These are phyloP conservation scores for Hippophae tibetana DNA, from an alignment of 306 rosid genomes.

Conservation along the genomic window DNA sequence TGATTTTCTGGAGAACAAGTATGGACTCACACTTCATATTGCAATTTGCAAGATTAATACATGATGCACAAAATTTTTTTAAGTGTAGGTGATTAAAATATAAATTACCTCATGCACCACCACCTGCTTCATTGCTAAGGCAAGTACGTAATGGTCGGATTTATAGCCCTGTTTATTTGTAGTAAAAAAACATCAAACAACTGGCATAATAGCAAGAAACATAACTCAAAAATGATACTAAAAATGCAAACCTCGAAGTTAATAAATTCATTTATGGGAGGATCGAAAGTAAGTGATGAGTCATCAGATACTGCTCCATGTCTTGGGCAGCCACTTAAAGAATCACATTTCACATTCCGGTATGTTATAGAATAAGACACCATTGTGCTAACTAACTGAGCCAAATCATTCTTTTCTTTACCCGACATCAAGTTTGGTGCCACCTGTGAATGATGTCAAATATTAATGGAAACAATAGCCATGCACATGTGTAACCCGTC, in stretches of 20 bases:
- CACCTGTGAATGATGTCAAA: slow-evolving; percentile 37
- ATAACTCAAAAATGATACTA: slow-evolving; percentile 11
- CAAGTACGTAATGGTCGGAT: slow-evolving; percentile 49
- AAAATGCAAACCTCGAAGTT: slow-evolving; percentile 62
- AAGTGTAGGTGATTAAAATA: not conserved
- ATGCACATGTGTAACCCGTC: slow-evolving; percentile 9
- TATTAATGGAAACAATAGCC: slow-evolving; percentile 24
- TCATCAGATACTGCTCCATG: slow-evolving; percentile 42
- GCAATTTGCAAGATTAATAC: slow-evolving; percentile 8
- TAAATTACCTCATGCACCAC: slow-evolving; percentile 70
- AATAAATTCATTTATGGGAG: slow-evolving; percentile 54
- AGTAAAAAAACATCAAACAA: slow-evolving; percentile 14
- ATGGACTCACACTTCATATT: not conserved
- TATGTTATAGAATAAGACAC: slow-evolving; percentile 68
- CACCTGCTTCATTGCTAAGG: slow-evolving; percentile 79
- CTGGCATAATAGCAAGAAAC: slow-evolving; percentile 12
- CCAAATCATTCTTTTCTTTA: slow-evolving; percentile 64
- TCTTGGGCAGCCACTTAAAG: slow-evolving; percentile 29
- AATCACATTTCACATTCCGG: slow-evolving; percentile 41
- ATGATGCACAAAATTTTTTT: not conserved
- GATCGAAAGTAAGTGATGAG: slow-evolving; percentile 52
- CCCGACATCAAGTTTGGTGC: slow-evolving; percentile 65
- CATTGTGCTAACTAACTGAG: slow-evolving; percentile 71
- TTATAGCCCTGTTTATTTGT: slow-evolving; percentile 54
- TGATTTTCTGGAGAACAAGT: not conserved